Evolutionary conservation across 1,284 basidiomycete genomes (phyloP).

Genomic region (Tilletia caries): DNA sequence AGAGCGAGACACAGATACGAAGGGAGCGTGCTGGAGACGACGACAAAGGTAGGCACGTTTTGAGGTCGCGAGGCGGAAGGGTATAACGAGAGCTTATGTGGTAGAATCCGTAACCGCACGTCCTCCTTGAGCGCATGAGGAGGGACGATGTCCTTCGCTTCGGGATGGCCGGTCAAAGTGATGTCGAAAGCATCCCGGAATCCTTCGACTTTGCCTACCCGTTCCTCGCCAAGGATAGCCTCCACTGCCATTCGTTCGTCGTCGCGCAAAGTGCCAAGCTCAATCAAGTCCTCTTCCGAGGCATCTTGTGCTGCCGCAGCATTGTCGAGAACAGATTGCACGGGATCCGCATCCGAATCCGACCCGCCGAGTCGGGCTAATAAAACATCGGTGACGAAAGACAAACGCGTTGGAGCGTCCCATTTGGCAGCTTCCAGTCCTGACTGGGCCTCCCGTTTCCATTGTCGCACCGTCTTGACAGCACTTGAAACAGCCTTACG

Average conservation of each 20-base stretch:
- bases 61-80: constrained; percentile 21
- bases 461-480: constrained; percentile 42
- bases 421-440: neutral
- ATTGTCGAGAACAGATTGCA: neutral
- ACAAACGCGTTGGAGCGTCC: constrained; percentile 37
- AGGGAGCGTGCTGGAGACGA: constrained; percentile 69
- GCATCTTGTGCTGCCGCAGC: too few relatives aligned
- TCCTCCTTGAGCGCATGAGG: constrained; percentile 49
- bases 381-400: constrained; percentile 54
- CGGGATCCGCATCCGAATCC: constrained; percentile 46
- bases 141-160: constrained; percentile 48
- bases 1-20: constrained; percentile 82
- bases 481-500: constrained; percentile 66
- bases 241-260: constrained; percentile 68
- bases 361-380: constrained; percentile 54
- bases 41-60: constrained; percentile 68
- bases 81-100: constrained; percentile 60
- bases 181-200: neutral
- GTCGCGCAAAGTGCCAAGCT: constrained; percentile 59
- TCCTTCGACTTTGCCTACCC: constrained; percentile 15
- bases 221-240: constrained; percentile 57
- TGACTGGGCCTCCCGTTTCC: constrained; percentile 23
- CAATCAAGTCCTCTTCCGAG: neutral
- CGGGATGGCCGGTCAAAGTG: neutral
- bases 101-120: constrained; percentile 67